Percentiles rank a stretch among this genome's conserved stretches.
phyloP scores from a whole-genome alignment of 306 rosid genomes.

The Begonia peltatifolia region DNA sequence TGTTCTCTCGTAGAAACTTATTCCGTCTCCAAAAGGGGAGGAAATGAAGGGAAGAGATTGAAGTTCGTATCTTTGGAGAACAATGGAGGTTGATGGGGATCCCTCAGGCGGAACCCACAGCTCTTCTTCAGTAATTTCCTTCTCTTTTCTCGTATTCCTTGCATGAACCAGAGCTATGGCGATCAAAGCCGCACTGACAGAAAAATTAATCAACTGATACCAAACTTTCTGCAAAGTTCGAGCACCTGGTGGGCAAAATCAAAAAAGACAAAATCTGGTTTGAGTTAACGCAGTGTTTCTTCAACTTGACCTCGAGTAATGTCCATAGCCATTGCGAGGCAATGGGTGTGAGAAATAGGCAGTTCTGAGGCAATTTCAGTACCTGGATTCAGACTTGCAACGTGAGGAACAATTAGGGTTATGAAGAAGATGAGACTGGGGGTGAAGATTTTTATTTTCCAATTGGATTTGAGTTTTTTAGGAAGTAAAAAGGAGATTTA shows the following conservation, averaged over 20 bases:
- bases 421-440: conserved; percentile 26
- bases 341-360: conserved; percentile 3
- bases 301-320: conserved; percentile 18
- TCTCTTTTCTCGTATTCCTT: conserved; percentile 10
- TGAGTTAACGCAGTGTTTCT: not conserved
- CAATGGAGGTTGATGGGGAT: conserved; percentile 34
- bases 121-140: conserved; percentile 23
- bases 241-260: conserved; percentile 37
- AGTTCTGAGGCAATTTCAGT: conserved; percentile 33
- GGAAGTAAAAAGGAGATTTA: conserved; percentile 22
- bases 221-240: conserved; percentile 1
- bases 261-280: conserved; percentile 23
- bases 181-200: conserved; percentile 21
- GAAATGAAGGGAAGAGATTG: conserved; percentile 12
- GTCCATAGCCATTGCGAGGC: conserved; percentile 24
- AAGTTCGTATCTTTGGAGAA: conserved; percentile 25
- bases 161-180: conserved; percentile 20
- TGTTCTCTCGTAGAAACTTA: conserved; percentile 18
- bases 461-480: conserved; percentile 11
- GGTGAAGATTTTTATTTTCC: conserved; percentile 13
- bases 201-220: conserved; percentile 19
- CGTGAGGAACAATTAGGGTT: conserved; percentile 15
- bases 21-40: conserved; percentile 27
- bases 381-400: conserved; percentile 27
- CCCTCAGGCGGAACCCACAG: conserved; percentile 22